Base-by-base conservation (phyloP, 2,329 filamentous ascomycete genomes). In the Neofusicoccum parvum region DNA sequence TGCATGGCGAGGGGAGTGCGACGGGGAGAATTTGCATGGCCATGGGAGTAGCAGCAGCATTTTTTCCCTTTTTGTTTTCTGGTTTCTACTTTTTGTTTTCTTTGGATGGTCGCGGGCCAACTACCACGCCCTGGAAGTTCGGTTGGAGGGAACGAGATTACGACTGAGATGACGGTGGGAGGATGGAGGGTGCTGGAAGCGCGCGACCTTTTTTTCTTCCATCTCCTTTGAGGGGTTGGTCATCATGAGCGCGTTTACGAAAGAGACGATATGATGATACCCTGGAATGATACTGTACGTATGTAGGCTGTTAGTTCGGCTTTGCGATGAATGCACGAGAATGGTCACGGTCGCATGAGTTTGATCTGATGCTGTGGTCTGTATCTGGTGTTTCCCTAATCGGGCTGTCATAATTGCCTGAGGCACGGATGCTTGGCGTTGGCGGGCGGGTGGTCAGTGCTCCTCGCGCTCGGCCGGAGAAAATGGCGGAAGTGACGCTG, bases 191-290 rank as follows among this genome's bases (percentile, higher is more conserved):
- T 37, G 4, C 10, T n/a, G 15, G 41, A 4, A 32, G 27, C 27
- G 6, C 27, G 27, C 4, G 27, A 32, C 14, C 6, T 15, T 45
- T 20, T 3, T 11, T 9, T 34, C 20, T 48, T 20, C 39, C 45
- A 14, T 34, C 11, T 41, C 15, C 43, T 63, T 27, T 23, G 9
- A 14, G 49, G 37, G 62, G 9, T 17, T n/a, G 41, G 46, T 63
- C 49, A 50, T 39, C 36, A 63, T 63, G 60, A 51, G 48, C 23
- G 46, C 4, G 14, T 64, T 54, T 43, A 64, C 45, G 62, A 56
- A 32, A 32, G 50, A 54, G 62, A 64, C 20, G 62, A 56, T 46
- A 43, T 46, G 27, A 64, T 64, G 62, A 64, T 64, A 64, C 62
- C 62, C 50, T 54, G 46, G 48, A 36, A 49, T n/a, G 36, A 54